Conservation (phyloP, 2,329 filamentous ascomycete genomes). For the Venturia oleaginea region DNA sequence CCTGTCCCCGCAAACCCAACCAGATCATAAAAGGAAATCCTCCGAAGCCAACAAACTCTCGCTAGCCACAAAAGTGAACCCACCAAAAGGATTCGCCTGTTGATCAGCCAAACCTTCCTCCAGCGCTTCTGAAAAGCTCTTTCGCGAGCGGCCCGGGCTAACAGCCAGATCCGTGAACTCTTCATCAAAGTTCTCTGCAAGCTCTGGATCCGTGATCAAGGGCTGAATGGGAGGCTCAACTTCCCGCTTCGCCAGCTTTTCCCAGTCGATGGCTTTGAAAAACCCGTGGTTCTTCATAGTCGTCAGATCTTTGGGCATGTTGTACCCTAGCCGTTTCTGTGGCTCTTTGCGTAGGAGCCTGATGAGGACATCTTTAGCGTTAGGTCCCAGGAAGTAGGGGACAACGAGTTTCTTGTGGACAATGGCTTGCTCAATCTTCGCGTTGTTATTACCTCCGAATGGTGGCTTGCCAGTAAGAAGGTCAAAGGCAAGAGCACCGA, state of each 20-base stretch:
- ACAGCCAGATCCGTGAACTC: conserved; percentile 84
- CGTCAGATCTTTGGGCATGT: conserved; percentile 80
- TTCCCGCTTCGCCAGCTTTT: conserved; percentile 71
- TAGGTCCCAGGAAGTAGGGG: conserved; percentile 82
- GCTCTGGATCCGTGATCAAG: conserved; percentile 86
- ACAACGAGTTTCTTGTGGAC: conserved; percentile 81
- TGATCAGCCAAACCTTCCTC: conserved; percentile 21
- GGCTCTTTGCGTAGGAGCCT: conserved; percentile 88
- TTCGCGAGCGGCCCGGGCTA: conserved; percentile 52
- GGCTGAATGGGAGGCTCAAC: conserved; percentile 83
- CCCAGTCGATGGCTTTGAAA: conserved; percentile 96
- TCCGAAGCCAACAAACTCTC: conserved; percentile 36
- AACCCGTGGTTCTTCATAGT: conserved; percentile 89
- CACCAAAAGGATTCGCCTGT: conserved; percentile 41
- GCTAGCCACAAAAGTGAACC: conserved; percentile 46
- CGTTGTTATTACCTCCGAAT: conserved; percentile 81
- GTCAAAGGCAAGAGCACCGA: conserved; percentile 86
- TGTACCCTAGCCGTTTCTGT: conserved; percentile 74
- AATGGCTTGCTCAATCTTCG: conserved; percentile 94
- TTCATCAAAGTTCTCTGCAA: conserved; percentile 91
- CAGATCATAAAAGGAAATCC: conserved; percentile 7
- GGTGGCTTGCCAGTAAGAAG: conserved; percentile 87
- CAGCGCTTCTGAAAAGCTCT: conserved; percentile 18
- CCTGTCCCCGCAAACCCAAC: neutral
- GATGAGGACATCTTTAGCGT: conserved; percentile 89